A percentile compares a stretch with the other conserved stretches of the same genome.
Conservation (phyloP, 345 rosid species). For the Gynandropsis gynandra region DNA sequence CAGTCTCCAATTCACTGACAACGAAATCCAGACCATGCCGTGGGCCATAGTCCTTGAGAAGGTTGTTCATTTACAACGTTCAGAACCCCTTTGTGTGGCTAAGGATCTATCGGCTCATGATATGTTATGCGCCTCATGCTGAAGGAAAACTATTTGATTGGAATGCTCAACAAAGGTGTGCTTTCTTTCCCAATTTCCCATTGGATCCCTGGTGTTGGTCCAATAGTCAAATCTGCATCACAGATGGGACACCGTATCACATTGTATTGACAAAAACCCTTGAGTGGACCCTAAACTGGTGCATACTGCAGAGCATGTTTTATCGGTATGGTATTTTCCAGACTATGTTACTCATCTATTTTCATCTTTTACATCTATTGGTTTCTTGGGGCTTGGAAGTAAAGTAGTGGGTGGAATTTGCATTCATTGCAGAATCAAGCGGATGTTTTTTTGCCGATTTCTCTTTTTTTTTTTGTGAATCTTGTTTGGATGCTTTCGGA, state of each 20-base stretch:
- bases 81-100: conserved; percentile 79
- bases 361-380: too few relatives aligned
- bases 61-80: conserved; percentile 75
- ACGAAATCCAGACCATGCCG: conserved; percentile 85
- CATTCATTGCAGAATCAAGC: too few relatives aligned
- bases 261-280: conserved; percentile 83
- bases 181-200: conserved; percentile 76
- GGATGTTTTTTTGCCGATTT: too few relatives aligned
- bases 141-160: conserved; percentile 96
- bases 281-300: conserved; percentile 98
- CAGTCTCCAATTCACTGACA: conserved; percentile 90
- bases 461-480: too few relatives aligned
- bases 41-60: conserved; percentile 91
- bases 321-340: conserved; percentile 54
- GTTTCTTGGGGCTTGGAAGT: too few relatives aligned
- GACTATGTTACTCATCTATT: not conserved
- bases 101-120: conserved; percentile 98
- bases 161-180: conserved; percentile 93
- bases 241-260: conserved; percentile 44
- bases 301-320: conserved; percentile 98
- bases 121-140: conserved; percentile 89
- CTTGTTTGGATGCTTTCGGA: too few relatives aligned
- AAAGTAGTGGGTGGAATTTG: too few relatives aligned
- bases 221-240: conserved; percentile 49
- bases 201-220: conserved; percentile 98